phyloP scores from a whole-genome alignment of 306 rosid species.

The Pyrus pyrifolia region DNA sequence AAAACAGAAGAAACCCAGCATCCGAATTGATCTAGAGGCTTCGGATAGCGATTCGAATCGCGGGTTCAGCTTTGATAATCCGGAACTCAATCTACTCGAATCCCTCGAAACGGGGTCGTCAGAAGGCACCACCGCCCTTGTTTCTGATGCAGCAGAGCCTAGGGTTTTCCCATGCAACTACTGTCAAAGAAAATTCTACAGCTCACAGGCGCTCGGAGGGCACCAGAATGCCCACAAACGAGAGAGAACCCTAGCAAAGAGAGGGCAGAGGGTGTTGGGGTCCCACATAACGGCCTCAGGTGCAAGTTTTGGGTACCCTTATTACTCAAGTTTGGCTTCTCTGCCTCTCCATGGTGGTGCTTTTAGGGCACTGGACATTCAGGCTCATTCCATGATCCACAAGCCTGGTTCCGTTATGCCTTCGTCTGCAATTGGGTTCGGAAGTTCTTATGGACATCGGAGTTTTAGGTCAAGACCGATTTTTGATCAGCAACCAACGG shows the following conservation, averaged over 20 bases:
- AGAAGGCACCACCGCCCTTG: neutral
- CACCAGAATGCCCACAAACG: constrained; percentile 93
- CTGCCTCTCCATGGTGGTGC: constrained; percentile 40
- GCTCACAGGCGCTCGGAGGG: constrained; percentile 82
- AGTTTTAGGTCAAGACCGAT: constrained; percentile 28
- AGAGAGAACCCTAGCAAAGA: constrained; percentile 68
- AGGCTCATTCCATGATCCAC: constrained; percentile 43
- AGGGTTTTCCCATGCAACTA: constrained; percentile 64
- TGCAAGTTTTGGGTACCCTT: constrained; percentile 40
- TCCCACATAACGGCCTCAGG: constrained; percentile 37
- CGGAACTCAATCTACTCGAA: constrained; percentile 48
- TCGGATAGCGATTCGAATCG: neutral
- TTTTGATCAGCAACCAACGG: constrained; percentile 36
- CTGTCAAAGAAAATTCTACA: constrained; percentile 69
- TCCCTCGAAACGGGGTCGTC: constrained; percentile 36
- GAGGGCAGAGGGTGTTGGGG: constrained; percentile 40
- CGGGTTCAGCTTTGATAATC: neutral
- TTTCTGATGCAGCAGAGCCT: constrained; percentile 23
- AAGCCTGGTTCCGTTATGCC: constrained; percentile 30
- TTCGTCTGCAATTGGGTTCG: constrained; percentile 2
- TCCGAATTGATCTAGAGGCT: constrained; percentile 35
- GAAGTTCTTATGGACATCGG: constrained; percentile 24
- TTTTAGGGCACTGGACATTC: constrained; percentile 41
- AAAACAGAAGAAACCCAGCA: constrained; percentile 3
- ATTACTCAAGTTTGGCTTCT: constrained; percentile 39